Evolutionary conservation across 305 asterid genomes (phyloP).

Genomic region (Plantago rigida): DNA sequence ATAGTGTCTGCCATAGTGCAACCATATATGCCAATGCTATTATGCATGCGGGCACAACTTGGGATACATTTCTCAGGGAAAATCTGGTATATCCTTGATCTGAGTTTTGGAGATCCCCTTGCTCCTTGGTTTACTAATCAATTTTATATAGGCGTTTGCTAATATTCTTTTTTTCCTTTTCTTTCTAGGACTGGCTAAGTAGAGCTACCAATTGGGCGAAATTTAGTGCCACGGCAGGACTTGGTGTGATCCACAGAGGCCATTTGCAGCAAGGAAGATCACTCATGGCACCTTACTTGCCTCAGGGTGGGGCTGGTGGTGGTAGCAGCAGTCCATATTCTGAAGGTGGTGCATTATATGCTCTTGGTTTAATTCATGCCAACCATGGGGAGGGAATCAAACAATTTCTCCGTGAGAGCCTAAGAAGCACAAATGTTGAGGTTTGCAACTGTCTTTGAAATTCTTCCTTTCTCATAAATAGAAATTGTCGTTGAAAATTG

Average conservation of each 20-base stretch:
- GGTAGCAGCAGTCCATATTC: slow-evolving; percentile 83
- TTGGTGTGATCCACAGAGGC: slow-evolving; percentile 94
- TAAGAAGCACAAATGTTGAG: slow-evolving; percentile 78
- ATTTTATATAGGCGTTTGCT: neutral
- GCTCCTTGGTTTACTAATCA: neutral
- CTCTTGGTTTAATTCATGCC: slow-evolving; percentile 70
- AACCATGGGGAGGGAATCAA: slow-evolving; percentile 98
- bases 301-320: slow-evolving; percentile 77
- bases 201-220: slow-evolving; percentile 99
- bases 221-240: slow-evolving; percentile 97
- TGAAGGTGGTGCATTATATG: slow-evolving; percentile 60
- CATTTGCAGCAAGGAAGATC: slow-evolving; percentile 98
- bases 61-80: slow-evolving; percentile 89
- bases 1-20: slow-evolving; percentile 97
- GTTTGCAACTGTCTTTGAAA: slow-evolving; percentile 25
- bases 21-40: slow-evolving; percentile 92
- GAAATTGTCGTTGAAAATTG: no score
- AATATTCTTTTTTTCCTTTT: neutral
- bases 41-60: slow-evolving; percentile 99
- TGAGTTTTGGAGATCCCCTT: slow-evolving; percentile 1
- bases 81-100: slow-evolving; percentile 51
- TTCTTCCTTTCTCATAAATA: no score
- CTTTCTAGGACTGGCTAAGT: slow-evolving; percentile 88
- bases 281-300: slow-evolving; percentile 96
- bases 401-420: slow-evolving; percentile 87